A percentile compares a stretch with the other conserved stretches of the same genome.
These are phyloP conservation scores for Lachancea sp. DNA, from an alignment of 805 yeast genomes.

Conservation along the genomic window DNA sequence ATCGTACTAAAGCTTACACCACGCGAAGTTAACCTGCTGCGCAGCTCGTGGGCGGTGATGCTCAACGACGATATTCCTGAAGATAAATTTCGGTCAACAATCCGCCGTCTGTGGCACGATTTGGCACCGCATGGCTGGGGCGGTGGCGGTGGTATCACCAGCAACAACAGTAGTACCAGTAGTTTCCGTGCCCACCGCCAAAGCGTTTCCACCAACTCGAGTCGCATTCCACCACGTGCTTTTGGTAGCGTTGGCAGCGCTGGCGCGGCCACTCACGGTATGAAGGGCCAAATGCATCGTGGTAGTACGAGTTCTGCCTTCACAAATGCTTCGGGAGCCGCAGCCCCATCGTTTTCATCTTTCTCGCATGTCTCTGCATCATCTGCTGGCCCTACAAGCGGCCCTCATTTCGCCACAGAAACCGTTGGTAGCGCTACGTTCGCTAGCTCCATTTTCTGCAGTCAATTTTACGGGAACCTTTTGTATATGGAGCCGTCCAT, in stretches of 20 bases:
- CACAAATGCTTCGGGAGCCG: too few relatives aligned
- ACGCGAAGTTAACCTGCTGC: constrained; percentile 32
- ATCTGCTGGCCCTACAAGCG: too few relatives aligned
- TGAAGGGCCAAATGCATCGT: not conserved
- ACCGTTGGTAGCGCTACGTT: constrained; percentile 1
- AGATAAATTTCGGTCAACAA: constrained; percentile 1
- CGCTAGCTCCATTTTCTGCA: constrained; percentile 57
- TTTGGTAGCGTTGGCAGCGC: not conserved
- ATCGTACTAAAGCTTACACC: constrained; percentile 27
- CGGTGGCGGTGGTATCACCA: too few relatives aligned
- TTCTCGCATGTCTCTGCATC: too few relatives aligned
- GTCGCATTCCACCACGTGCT: not conserved
- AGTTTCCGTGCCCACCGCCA: not conserved
- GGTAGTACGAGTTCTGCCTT: not conserved
- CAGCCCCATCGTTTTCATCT: too few relatives aligned
- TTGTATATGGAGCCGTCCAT: constrained; percentile 53
- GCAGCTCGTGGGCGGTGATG: constrained; percentile 36
- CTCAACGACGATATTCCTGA: constrained; percentile 15
- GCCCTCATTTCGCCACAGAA: not conserved
- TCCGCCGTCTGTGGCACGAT: constrained; percentile 1
- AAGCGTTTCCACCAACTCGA: not conserved
- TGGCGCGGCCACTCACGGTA: too few relatives aligned
- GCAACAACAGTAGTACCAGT: too few relatives aligned
- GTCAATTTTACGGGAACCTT: constrained; percentile 68
- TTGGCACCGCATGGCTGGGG: constrained; percentile 1